Evolutionary conservation across 345 rosid species (phyloP).

Genomic region (Cardamine resedifolia): DNA sequence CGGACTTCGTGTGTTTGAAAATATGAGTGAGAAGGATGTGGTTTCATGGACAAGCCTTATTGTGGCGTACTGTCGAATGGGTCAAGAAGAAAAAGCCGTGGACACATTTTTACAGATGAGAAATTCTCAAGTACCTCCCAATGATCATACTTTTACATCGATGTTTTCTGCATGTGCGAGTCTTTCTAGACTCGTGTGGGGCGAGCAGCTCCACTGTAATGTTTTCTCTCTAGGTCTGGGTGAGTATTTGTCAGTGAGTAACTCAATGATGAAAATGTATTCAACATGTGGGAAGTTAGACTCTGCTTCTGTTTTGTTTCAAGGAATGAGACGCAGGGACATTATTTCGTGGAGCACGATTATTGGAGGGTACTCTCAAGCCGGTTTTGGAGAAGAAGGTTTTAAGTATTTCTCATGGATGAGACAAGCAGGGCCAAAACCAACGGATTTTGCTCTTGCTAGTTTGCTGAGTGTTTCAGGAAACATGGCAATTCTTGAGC

Average conservation of each 20-base stretch:
- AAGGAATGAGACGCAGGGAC: constrained; percentile 55
- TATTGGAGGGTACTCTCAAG: constrained; percentile 69
- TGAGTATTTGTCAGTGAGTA: constrained; percentile 57
- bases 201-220: constrained; percentile 79
- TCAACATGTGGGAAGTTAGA: constrained; percentile 59
- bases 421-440: constrained; percentile 74
- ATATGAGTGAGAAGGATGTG: constrained; percentile 59
- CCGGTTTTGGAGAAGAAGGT: constrained; percentile 66
- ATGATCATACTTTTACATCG: constrained; percentile 70
- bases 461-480: constrained; percentile 83
- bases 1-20: constrained; percentile 59
- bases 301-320: constrained; percentile 59
- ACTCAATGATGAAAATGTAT: constrained; percentile 69
- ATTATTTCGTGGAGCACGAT: constrained; percentile 88
- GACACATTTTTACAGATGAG: constrained; percentile 57
- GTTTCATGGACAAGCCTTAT: constrained; percentile 83
- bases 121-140: constrained; percentile 55
- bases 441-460: constrained; percentile 73
- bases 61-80: constrained; percentile 52
- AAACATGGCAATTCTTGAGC: constrained; percentile 70
- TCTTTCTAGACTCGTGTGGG: constrained; percentile 65
- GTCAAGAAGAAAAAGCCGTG: constrained; percentile 60
- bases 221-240: constrained; percentile 52
- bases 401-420: constrained; percentile 68
- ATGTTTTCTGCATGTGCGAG: constrained; percentile 63